phyloP scores from a whole-genome alignment of 208 protist genomes.

The Wallacemonas sp. region DNA sequence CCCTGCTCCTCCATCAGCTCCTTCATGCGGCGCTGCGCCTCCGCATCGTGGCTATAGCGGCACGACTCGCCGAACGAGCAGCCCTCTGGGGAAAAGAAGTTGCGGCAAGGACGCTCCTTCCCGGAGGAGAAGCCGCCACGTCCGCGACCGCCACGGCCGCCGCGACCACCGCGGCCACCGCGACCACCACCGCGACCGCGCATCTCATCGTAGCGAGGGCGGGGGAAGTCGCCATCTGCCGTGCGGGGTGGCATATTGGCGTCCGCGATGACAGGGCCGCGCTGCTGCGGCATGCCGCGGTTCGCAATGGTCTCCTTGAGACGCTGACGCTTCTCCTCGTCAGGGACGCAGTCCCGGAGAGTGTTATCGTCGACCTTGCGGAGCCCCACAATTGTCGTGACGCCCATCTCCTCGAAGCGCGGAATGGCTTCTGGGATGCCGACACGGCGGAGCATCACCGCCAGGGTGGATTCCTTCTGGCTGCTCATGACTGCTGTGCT shows the following conservation, averaged over 20 bases:
- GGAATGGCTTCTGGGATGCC: conserved; percentile 68
- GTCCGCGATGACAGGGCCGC: conserved; percentile 27
- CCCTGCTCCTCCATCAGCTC: conserved; percentile 11
- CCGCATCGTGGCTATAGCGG: conserved; percentile 72
- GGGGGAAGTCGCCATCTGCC: conserved; percentile 30
- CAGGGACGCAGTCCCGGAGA: conserved; percentile 64
- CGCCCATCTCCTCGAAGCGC: conserved; percentile 62
- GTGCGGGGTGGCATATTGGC: conserved; percentile 20
- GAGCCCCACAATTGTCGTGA: conserved; percentile 74
- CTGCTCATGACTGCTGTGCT: not conserved
- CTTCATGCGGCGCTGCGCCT: conserved; percentile 28
- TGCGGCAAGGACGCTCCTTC: conserved; percentile 53
- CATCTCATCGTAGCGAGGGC: conserved; percentile 20
- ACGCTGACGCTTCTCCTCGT: conserved; percentile 55
- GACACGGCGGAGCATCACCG: conserved; percentile 76
- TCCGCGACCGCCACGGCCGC: conserved; percentile 26
- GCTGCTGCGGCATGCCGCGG: conserved; percentile 52
- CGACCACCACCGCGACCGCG: conserved; percentile 23
- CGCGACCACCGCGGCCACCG: conserved; percentile 32
- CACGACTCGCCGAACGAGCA: conserved; percentile 84
- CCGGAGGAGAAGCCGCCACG: conserved; percentile 12
- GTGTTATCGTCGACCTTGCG: conserved; percentile 69
- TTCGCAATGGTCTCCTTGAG: conserved; percentile 76
- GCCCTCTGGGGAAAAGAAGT: conserved; percentile 61
- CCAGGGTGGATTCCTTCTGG: conserved; percentile 39